Conservation (phyloP, 495 filamentous ascomycete species). For the Neurospora tetraspora region DNA sequence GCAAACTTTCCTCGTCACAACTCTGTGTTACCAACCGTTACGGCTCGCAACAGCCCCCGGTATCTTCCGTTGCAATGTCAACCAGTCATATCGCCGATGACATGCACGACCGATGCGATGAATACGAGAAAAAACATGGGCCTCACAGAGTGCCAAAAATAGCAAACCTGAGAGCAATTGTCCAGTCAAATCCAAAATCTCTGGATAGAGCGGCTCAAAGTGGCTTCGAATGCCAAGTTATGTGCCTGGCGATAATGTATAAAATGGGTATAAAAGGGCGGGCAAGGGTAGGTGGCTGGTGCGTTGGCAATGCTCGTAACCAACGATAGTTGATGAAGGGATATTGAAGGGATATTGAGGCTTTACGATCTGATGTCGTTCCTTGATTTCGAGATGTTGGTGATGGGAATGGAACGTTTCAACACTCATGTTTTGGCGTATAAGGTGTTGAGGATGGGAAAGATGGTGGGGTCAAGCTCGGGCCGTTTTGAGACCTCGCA, state of each 20-base stretch:
- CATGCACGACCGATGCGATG: background rate
- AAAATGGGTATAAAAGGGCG: background rate
- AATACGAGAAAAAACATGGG: background rate
- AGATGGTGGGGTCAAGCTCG: background rate
- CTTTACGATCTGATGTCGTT: background rate
- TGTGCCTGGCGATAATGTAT: background rate
- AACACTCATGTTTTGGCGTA: background rate
- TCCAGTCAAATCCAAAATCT: accelerated
- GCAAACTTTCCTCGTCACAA: background rate
- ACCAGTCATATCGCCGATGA: background rate
- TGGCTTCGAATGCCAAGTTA: background rate
- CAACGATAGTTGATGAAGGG: background rate
- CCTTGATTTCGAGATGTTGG: background rate
- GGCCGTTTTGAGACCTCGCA: background rate
- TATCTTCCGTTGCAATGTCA: background rate
- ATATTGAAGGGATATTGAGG: background rate
- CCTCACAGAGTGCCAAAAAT: background rate
- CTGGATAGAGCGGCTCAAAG: background rate
- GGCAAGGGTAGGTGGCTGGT: background rate
- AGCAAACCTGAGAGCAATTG: background rate
- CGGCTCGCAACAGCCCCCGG: background rate
- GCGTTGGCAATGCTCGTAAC: background rate
- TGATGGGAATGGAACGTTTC: background rate
- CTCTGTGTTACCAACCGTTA: background rate
- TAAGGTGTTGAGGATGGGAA: background rate